phyloP scores from a whole-genome alignment of 2,329 filamentous ascomycete genomes.

The Graphilbum fragrans region DNA sequence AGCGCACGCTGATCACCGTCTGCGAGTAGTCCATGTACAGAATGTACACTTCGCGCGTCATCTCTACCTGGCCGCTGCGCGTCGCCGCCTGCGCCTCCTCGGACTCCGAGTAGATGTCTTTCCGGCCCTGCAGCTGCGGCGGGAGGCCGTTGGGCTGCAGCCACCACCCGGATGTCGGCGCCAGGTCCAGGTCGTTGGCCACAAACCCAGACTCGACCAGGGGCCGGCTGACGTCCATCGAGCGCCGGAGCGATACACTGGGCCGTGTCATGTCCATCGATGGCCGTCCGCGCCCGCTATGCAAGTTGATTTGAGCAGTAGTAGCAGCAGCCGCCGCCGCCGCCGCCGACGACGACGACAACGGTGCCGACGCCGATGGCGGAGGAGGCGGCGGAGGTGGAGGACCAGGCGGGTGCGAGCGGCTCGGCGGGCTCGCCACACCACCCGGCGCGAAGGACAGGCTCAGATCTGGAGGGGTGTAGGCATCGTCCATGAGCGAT shows the following conservation, averaged over 20 bases:
- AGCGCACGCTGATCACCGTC: constrained; percentile 72
- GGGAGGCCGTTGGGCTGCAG: constrained; percentile 67
- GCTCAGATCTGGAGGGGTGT: constrained; percentile 30
- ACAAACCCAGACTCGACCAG: constrained; percentile 73
- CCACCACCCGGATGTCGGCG: constrained; percentile 73
- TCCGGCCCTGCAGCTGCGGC: constrained; percentile 68
- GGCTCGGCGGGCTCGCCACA: neutral
- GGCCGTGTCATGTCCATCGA: constrained; percentile 53
- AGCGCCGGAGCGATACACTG: constrained; percentile 36
- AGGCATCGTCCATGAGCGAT: constrained; percentile 31
- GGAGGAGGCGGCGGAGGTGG: constrained; percentile 28
- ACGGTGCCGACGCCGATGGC: constrained; percentile 16
- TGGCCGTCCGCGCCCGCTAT: constrained; percentile 31
- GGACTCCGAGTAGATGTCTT: constrained; percentile 71
- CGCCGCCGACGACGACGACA: neutral
- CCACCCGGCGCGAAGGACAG: constrained; percentile 2
- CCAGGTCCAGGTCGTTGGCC: constrained; percentile 76
- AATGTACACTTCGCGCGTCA: constrained; percentile 76
- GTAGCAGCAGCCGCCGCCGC: constrained; percentile 11
- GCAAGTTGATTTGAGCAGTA: constrained; percentile 12
- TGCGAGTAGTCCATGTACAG: constrained; percentile 95
- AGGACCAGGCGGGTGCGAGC: constrained; percentile 4
- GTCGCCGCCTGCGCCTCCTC: constrained; percentile 64
- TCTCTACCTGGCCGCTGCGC: constrained; percentile 54
- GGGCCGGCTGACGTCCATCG: constrained; percentile 64